phyloP scores from a whole-genome alignment of 139 green algal species.

The Tetradesmus obliquus region DNA sequence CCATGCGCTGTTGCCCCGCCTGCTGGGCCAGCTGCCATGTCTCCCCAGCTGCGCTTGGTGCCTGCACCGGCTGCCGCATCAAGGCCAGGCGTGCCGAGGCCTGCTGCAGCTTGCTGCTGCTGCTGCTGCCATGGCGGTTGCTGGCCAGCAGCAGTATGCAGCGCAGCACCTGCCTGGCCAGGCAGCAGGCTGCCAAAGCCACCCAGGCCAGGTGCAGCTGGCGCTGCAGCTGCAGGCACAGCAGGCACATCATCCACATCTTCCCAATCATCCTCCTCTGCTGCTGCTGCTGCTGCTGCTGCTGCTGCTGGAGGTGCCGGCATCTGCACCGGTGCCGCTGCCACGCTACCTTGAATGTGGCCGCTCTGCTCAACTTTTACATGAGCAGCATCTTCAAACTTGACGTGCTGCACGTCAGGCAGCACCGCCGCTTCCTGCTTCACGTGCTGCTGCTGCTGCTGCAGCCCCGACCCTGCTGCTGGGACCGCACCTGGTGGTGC shows the following conservation, averaged over 20 bases:
- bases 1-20: neutral
- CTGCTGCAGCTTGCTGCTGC: neutral
- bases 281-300: neutral
- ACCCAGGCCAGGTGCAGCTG: neutral
- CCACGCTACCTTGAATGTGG: neutral
- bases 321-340: neutral
- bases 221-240: neutral
- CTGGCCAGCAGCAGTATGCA: neutral
- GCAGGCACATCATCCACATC: slow-evolving; percentile 36
- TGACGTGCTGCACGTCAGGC: neutral
- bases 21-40: neutral
- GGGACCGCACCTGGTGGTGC: neutral
- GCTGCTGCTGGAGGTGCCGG: neutral
- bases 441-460: slow-evolving; percentile 6
- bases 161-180: neutral
- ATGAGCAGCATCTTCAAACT: neutral
- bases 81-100: neutral
- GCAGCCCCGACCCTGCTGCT: neutral
- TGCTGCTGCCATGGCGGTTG: neutral
- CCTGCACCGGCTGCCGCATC: neutral
- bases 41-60: slow-evolving; percentile 6
- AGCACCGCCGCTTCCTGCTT: neutral
- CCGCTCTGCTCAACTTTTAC: neutral
- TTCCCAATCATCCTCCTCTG: neutral
- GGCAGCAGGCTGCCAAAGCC: neutral